Evolutionary conservation across 331 rosid species (phyloP), one percentile per base, ranked within the genome.

Genomic region (Prunus yedoensis): DNA sequence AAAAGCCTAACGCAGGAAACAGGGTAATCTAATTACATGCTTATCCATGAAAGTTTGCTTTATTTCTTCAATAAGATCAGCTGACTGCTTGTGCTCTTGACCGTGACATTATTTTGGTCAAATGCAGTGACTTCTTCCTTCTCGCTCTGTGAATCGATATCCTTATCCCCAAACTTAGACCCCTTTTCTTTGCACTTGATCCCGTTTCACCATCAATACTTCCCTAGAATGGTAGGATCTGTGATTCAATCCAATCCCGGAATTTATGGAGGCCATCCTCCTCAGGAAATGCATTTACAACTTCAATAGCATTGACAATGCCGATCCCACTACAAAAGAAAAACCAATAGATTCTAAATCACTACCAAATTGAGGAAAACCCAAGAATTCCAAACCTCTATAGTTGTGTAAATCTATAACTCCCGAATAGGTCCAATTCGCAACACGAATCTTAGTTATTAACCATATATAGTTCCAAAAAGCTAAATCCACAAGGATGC

Each of bases 241-340:
- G 97, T 56, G 98, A 91, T 89, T 94, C 98, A 73, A 94, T 89
- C 98, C 97, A 94, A 71, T 90, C 85, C 73, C 90, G 90, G 78
- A 94, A 94, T 79, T 88, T 84, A 76, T 72, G 74, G 60, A 94
- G 94, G 61, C 97, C 97, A 74, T 90, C 91, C 67, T 91, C 93
- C 85, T 90, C 97, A 7, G 98, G 97, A 83, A 94, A 94, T 46
- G 98, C 97, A 79, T 86, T 83, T 66, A 94, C 73, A 79, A 94
- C 98, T 87, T 94, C 98, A 83, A 94, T 85, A 49, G 98, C 98
- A 82, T 94, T 91, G 52, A 94, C 98, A 82, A 91, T 94, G 85
- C 98, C 98, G 78, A 94, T 94, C 76, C 98, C 98, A 78, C 98
- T 94, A 68, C 85, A 83, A 68, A 53, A 74, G 60, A 81, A 78